Percentiles rank a stretch among this genome's conserved stretches.
phyloP scores from a whole-genome alignment of 352 stramenopile genomes.

The Phytophthora colocasiae region DNA sequence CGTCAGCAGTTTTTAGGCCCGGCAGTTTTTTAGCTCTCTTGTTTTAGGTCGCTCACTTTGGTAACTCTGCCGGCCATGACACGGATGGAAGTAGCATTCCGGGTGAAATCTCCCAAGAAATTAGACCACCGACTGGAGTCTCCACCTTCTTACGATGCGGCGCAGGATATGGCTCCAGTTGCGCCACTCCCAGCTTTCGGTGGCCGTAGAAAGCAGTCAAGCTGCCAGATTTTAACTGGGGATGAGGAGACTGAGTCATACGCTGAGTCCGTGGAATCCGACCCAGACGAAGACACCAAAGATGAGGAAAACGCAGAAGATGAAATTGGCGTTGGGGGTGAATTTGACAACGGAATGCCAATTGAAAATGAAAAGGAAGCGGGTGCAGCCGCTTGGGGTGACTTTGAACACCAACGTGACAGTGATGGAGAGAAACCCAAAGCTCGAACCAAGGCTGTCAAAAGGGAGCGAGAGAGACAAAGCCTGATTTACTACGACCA shows the following conservation, averaged over 20 bases:
- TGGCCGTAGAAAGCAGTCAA: constrained; percentile 2
- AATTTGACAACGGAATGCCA: not conserved
- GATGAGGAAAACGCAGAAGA: not conserved
- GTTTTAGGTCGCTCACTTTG: constrained; percentile 14
- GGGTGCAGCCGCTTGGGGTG: constrained; percentile 1
- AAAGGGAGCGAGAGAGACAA: constrained; percentile 23
- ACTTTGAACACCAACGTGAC: not conserved
- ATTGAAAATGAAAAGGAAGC: constrained; percentile 5
- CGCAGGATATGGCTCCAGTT: constrained; percentile 28
- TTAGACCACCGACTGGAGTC: not conserved
- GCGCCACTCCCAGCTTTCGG: not conserved
- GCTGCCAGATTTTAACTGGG: not conserved
- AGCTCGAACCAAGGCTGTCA: constrained; percentile 6
- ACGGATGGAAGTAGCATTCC: constrained; percentile 41
- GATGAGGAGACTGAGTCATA: constrained; percentile 40
- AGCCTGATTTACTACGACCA: constrained; percentile 57
- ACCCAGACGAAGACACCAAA: constrained; percentile 5
- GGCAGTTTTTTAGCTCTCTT: constrained; percentile 24
- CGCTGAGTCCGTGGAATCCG: constrained; percentile 45
- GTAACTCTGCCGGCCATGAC: constrained; percentile 8
- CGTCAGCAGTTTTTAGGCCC: not conserved
- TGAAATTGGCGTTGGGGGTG: constrained; percentile 2
- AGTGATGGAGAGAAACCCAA: constrained; percentile 7
- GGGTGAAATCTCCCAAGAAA: constrained; percentile 31
- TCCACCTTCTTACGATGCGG: constrained; percentile 54